phyloP scores from a whole-genome alignment of 352 stramenopile species.

The Phytophthora podocarpi region DNA sequence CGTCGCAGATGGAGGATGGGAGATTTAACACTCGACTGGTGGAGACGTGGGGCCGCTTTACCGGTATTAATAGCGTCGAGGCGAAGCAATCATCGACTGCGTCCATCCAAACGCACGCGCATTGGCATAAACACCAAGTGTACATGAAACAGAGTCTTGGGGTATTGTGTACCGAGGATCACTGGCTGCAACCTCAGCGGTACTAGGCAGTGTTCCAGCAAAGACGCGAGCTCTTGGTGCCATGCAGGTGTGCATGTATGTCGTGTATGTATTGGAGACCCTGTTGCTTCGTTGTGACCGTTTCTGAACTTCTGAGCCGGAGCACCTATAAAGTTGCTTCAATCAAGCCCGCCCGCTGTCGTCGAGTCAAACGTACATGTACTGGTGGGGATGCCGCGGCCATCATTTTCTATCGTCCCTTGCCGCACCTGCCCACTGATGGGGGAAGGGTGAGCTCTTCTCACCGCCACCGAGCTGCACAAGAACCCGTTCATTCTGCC shows the following conservation, averaged over 20 bases:
- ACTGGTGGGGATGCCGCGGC: slow-evolving; percentile 1
- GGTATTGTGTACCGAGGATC: too few relatives aligned
- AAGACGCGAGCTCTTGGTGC: neutral
- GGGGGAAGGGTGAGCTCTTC: too few relatives aligned
- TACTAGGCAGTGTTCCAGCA: neutral
- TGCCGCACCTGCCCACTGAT: neutral
- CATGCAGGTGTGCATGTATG: too few relatives aligned
- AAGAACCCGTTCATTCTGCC: slow-evolving; percentile 31
- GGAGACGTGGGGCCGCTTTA: too few relatives aligned
- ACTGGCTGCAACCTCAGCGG: neutral
- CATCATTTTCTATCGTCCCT: slow-evolving; percentile 16
- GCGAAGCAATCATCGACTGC: too few relatives aligned
- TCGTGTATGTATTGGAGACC: too few relatives aligned
- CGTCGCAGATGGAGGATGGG: too few relatives aligned
- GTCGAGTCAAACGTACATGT: too few relatives aligned
- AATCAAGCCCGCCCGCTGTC: too few relatives aligned
- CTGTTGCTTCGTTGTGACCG: slow-evolving; percentile 2
- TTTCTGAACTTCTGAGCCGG: slow-evolving; percentile 25
- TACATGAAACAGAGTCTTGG: too few relatives aligned
- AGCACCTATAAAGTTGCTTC: neutral
- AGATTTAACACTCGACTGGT: slow-evolving; percentile 3
- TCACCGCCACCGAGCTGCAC: too few relatives aligned
- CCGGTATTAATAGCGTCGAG: too few relatives aligned
- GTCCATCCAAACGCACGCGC: neutral
- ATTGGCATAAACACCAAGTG: neutral